Evolutionary conservation across 2,329 filamentous ascomycete species (phyloP).

Genomic region (Sclerotinia glacialis): DNA sequence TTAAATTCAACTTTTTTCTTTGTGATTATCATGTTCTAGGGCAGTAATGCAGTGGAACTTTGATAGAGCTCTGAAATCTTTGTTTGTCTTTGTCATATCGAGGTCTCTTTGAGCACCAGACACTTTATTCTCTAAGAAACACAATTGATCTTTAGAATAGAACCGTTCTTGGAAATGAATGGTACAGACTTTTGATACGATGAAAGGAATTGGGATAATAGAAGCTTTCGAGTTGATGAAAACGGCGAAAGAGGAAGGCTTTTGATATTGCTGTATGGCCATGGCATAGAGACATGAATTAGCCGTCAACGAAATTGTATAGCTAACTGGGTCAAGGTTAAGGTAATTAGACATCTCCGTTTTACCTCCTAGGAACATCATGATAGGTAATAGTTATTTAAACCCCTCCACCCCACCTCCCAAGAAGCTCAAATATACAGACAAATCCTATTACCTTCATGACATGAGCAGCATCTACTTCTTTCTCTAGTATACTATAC

Average conservation of each 20-base stretch:
- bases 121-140: not conserved
- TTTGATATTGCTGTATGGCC: not conserved
- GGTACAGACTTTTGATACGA: not conserved
- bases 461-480: too few relatives aligned
- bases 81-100: conserved; percentile 12
- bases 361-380: too few relatives aligned
- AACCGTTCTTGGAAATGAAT: not conserved
- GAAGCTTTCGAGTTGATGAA: not conserved
- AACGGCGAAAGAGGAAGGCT: conserved; percentile 3
- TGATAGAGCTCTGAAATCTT: not conserved
- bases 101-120: not conserved
- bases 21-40: not conserved
- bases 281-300: not conserved
- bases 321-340: not conserved
- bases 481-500: too few relatives aligned
- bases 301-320: not conserved
- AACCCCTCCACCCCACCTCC: too few relatives aligned
- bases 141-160: conserved; percentile 8
- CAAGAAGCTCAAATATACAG: too few relatives aligned
- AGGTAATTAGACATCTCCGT: too few relatives aligned
- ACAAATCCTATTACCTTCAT: too few relatives aligned
- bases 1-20: not conserved
- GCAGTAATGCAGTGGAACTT: not conserved
- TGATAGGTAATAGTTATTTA: too few relatives aligned
- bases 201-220: not conserved